Conservation (phyloP, 208 protist species). For the Trypanosoma cruzi region DNA sequence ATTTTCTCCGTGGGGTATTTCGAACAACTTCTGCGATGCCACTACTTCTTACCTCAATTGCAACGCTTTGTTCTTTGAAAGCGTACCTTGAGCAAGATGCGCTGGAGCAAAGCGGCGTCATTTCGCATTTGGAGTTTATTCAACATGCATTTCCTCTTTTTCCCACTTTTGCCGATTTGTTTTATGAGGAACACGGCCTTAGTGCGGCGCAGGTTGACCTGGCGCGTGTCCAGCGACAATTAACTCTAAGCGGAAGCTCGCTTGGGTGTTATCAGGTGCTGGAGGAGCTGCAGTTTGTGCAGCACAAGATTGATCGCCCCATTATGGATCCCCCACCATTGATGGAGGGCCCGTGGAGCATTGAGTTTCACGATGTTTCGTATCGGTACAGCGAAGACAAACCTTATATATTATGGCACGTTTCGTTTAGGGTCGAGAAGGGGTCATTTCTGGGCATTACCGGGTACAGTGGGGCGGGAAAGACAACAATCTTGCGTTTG, state of each 20-base stretch:
- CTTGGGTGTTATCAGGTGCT: conserved; percentile 28
- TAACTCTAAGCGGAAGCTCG: conserved; percentile 13
- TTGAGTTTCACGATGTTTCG: conserved; percentile 66
- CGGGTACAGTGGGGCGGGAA: conserved; percentile 76
- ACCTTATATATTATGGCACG: conserved; percentile 44
- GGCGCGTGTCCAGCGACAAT: conserved; percentile 3
- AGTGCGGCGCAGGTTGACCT: conserved; percentile 23
- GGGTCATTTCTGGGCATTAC: conserved; percentile 63
- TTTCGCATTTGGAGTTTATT: conserved; percentile 21
- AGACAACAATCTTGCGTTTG: conserved; percentile 70
- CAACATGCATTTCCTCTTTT: conserved; percentile 15
- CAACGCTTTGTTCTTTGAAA: not conserved
- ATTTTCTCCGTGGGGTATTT: conserved; percentile 26
- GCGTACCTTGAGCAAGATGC: conserved; percentile 16
- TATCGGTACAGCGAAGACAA: conserved; percentile 59
- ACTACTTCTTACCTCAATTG: conserved; percentile 16
- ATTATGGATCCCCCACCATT: not conserved
- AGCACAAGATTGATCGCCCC: conserved; percentile 23
- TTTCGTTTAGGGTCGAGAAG: conserved; percentile 51
- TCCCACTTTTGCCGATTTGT: conserved; percentile 5
- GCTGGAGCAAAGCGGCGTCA: conserved; percentile 16
- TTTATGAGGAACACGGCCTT: conserved; percentile 21
- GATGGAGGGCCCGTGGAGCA: conserved; percentile 39
- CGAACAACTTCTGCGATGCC: conserved; percentile 23
- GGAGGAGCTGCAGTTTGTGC: conserved; percentile 17